Conservation (phyloP, 2,329 filamentous ascomycete genomes). For the Aspergillus ochraceus region DNA sequence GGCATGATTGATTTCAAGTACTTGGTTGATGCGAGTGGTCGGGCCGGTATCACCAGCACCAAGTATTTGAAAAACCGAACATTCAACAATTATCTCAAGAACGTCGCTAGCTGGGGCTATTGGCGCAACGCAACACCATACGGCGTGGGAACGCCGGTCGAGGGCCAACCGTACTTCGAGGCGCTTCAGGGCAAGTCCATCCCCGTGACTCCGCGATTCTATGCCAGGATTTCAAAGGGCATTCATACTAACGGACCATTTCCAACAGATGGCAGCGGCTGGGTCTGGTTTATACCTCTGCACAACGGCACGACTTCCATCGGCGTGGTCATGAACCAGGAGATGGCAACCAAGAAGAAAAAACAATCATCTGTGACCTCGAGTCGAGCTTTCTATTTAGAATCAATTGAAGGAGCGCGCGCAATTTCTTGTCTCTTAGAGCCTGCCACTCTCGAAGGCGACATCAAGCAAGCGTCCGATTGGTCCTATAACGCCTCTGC, state of each 20-base stretch:
- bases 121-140: slow-evolving; percentile 34
- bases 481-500: slow-evolving; percentile 49
- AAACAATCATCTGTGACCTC: not conserved
- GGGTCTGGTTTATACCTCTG: slow-evolving; percentile 54
- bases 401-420: slow-evolving; percentile 4
- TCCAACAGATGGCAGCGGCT: slow-evolving; percentile 49
- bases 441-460: slow-evolving; percentile 32
- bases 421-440: slow-evolving; percentile 31
- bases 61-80: slow-evolving; percentile 53
- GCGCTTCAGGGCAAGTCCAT: slow-evolving; percentile 8
- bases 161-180: slow-evolving; percentile 16
- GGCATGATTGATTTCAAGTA: slow-evolving; percentile 41
- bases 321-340: slow-evolving; percentile 9
- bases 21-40: slow-evolving; percentile 50
- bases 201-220: not conserved
- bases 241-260: not conserved
- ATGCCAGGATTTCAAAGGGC: not conserved
- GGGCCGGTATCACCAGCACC: slow-evolving; percentile 46
- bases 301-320: slow-evolving; percentile 42
- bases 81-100: slow-evolving; percentile 51
- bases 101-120: slow-evolving; percentile 53
- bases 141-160: slow-evolving; percentile 4
- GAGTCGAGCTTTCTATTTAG: slow-evolving; percentile 14
- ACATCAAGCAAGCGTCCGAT: slow-evolving; percentile 47
- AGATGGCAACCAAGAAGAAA: slow-evolving; percentile 10